These are phyloP conservation scores for Triticum turgidum DNA, from an alignment of 176 grass and related monocot species.

Conservation along the genomic window DNA sequence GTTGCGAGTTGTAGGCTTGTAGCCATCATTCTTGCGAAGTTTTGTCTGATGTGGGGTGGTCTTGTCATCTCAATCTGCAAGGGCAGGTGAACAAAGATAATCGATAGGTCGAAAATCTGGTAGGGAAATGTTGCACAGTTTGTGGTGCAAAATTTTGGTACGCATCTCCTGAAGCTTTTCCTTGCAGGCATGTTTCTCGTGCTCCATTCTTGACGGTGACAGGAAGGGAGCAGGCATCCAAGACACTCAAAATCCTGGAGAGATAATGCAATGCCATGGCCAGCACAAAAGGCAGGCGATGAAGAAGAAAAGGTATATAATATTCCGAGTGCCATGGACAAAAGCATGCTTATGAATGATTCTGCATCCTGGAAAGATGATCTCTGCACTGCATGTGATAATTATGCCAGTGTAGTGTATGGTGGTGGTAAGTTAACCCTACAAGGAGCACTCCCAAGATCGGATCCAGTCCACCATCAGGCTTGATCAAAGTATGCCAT, in stretches of 20 bases:
- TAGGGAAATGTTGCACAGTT: neutral
- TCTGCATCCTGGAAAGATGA: neutral
- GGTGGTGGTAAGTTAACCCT: neutral
- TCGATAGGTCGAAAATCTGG: neutral
- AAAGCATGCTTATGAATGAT: slow-evolving; percentile 15
- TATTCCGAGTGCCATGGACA: neutral
- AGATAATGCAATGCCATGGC: neutral
- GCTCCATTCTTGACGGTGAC: neutral
- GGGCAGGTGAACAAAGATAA: neutral
- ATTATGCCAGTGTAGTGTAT: neutral
- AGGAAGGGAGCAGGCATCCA: neutral
- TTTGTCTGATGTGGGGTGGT: neutral
- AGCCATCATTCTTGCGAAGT: neutral
- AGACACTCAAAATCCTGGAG: neutral
- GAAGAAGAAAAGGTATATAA: neutral
- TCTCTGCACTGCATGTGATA: neutral
- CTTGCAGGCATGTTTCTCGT: neutral
- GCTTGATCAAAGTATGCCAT: neutral
- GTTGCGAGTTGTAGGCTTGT: neutral
- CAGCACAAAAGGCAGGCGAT: neutral
- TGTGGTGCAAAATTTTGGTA: neutral
- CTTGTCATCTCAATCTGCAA: neutral
- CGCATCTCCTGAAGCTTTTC: neutral
- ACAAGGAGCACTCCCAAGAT: neutral
- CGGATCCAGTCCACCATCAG: slow-evolving; percentile 5